Evolutionary conservation across 306 rosid genomes (phyloP).

Genomic region (Alnus rubra): DNA sequence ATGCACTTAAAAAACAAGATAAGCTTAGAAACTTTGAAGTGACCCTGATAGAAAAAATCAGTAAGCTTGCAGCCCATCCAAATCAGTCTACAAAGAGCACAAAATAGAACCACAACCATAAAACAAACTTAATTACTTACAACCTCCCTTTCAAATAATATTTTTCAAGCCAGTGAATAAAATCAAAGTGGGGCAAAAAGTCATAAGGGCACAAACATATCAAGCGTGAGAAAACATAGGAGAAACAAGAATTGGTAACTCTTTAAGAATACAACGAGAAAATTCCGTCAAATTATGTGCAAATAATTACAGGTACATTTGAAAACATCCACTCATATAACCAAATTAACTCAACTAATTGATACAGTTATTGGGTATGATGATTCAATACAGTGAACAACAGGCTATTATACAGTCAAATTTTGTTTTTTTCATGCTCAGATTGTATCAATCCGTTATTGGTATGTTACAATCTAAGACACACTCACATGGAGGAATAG

Average conservation of each 20-base stretch:
- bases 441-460: slow-evolving; percentile 1
- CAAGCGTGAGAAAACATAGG: neutral
- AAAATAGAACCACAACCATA: neutral
- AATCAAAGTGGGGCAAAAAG: slow-evolving; percentile 3
- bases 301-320: slow-evolving; percentile 11
- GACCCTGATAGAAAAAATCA: neutral
- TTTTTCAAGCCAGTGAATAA: neutral
- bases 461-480: slow-evolving; percentile 31
- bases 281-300: slow-evolving; percentile 24
- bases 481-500: slow-evolving; percentile 45
- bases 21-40: neutral
- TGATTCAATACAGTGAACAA: neutral
- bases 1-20: neutral
- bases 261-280: slow-evolving; percentile 6
- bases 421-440: neutral
- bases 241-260: slow-evolving; percentile 18
- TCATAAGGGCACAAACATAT: neutral
- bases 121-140: neutral
- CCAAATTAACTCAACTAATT: neutral
- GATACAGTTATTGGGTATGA: slow-evolving; percentile 4
- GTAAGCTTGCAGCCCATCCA: neutral
- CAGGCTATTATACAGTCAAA: neutral
- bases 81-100: slow-evolving; percentile 4
- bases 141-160: neutral
- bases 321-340: slow-evolving; percentile 20